These are phyloP conservation scores for Naganishia sp. DNA, from an alignment of 1,284 basidiomycete genomes.

Conservation along the genomic window DNA sequence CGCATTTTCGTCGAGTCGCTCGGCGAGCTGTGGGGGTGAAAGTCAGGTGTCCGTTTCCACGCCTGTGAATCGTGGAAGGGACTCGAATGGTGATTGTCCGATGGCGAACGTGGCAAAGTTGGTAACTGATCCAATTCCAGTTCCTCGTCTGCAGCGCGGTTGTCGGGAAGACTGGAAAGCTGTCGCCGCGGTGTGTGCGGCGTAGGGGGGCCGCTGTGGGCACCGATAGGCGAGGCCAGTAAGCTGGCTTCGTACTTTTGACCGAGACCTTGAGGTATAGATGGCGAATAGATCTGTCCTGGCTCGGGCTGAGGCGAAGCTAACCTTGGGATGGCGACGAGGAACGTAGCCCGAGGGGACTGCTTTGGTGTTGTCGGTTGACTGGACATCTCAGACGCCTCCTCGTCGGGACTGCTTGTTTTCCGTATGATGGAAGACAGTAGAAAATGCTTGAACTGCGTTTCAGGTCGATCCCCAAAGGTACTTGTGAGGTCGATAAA, in stretches of 20 bases:
- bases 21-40: neutral
- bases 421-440: neutral
- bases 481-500: neutral
- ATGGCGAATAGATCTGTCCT: slow-evolving; percentile 25
- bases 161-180: slow-evolving; percentile 1
- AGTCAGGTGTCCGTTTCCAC: slow-evolving; percentile 16
- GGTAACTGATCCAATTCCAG: slow-evolving; percentile 28
- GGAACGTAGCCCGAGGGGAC: neutral
- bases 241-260: slow-evolving; percentile 22
- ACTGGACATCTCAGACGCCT: neutral
- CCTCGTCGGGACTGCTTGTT: neutral
- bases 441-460: slow-evolving; percentile 25
- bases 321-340: slow-evolving; percentile 5
- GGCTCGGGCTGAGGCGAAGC: slow-evolving; percentile 12
- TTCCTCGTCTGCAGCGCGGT: slow-evolving; percentile 21
- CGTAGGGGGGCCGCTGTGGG: slow-evolving; percentile 3
- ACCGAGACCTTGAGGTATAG: slow-evolving; percentile 5
- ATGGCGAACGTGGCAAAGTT: slow-evolving; percentile 2
- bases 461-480: slow-evolving; percentile 16
- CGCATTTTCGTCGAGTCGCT: neutral
- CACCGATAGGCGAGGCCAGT: slow-evolving; percentile 18
- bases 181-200: slow-evolving; percentile 14
- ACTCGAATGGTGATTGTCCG: slow-evolving; percentile 12
- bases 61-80: slow-evolving; percentile 31
- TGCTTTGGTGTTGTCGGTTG: slow-evolving; percentile 25